Evolutionary conservation across 2,329 filamentous ascomycete genomes (phyloP), one percentile per base, ranked within the genome.

Genomic region (Aplosporella prunicola): DNA sequence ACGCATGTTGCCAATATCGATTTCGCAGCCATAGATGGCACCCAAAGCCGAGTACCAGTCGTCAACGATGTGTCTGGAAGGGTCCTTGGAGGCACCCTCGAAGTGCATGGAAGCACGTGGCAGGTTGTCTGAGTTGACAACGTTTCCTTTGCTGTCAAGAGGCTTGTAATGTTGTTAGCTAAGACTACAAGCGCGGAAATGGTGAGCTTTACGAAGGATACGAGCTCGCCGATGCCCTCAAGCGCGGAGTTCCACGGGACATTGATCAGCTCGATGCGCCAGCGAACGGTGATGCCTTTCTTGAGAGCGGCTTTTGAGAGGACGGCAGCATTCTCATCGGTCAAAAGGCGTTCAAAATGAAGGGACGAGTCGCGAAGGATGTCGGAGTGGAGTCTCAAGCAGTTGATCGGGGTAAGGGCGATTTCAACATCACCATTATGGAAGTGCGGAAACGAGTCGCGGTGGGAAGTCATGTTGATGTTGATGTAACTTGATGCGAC

Each of bases 1-100:
- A 8, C 50, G 49, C 4, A 49, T 48, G 42, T 65, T 56, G 36
- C 61, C 58, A 26, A 71, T 53, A 8, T 53, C 42, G 22, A 69
- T 51, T 1, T 58, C 50, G 14, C 52, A 53, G 42, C 62, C 60
- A 55, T 71, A 70, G 45, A 71, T 62, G 14, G 62, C 56, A 23
- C 64, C 62, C 36, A 72, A 51, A 13, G 72, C 57, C 23, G 57
- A 54, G 32, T 65, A 55, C 49, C 64, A 71, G 32, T 62, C 47
- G 7, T 46, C 41, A 38, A 54, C 55, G 15, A 49, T 40, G 35
- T 47, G 50, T 16, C 49, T 50, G 17, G 26, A n/a, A 2, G 27
- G 32, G 16, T 32, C 38, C 9, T 10, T 15, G 14, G 22, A 4
- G 52, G 51, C 10, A 51, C 39, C 26, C 49, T 51, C 5, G 32